Percentiles rank a stretch among this genome's conserved stretches.
phyloP scores from a whole-genome alignment of 345 rosid species.

The Pelargonium nanum region DNA sequence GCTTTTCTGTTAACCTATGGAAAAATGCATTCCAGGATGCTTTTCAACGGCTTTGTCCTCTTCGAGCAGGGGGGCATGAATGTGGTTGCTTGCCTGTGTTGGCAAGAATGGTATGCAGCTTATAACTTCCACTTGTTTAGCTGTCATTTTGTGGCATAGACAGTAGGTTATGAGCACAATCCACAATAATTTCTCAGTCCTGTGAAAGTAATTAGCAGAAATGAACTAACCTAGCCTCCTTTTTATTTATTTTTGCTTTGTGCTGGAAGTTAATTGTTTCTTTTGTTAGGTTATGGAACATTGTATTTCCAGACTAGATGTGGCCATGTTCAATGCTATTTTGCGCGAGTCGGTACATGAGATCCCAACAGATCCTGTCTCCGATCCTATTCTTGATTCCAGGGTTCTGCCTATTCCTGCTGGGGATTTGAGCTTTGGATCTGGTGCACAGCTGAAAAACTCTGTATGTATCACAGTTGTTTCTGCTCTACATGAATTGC shows the following conservation, averaged over 20 bases:
- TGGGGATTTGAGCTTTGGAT: constrained; percentile 91
- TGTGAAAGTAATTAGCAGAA: too few species aligned
- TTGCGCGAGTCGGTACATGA: constrained; percentile 86
- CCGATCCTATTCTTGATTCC: constrained; percentile 84
- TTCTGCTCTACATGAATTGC: not conserved
- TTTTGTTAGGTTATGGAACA: constrained; percentile 68
- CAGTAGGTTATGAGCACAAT: too few species aligned
- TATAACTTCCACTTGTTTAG: not conserved
- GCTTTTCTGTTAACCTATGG: constrained; percentile 69
- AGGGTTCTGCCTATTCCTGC: constrained; percentile 88
- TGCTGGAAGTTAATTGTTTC: not conserved
- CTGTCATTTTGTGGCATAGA: not conserved
- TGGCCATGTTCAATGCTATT: constrained; percentile 96
- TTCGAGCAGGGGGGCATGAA: constrained; percentile 73
- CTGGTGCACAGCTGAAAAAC: constrained; percentile 96
- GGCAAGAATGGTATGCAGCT: constrained; percentile 50
- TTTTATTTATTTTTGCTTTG: constrained; percentile 10
- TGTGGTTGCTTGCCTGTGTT: constrained; percentile 87
- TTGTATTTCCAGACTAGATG: constrained; percentile 74
- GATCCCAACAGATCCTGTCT: constrained; percentile 88
- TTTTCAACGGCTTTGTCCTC: constrained; percentile 67
- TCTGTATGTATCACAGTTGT: constrained; percentile 33
- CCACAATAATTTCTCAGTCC: too few species aligned
- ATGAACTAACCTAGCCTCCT: constrained; percentile 3
- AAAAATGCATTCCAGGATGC: constrained; percentile 76